Evolutionary conservation across 768 basidiomycete species (phyloP), one percentile per base, ranked within the genome.

Genomic region (Suillus paluster): DNA sequence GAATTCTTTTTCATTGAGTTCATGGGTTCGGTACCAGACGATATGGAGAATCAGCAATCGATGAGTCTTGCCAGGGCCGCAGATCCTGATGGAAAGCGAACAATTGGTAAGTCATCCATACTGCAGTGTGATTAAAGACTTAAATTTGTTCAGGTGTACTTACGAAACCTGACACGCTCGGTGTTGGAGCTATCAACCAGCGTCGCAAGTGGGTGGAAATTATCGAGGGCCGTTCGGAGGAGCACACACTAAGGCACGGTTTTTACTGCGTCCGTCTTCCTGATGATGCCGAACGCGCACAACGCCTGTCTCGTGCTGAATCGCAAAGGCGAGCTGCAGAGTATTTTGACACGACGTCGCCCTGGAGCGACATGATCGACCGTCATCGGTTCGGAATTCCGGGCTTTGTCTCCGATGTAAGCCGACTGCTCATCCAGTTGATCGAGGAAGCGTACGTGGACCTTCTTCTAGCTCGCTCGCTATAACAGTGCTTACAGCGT

Each of bases 201-300:
- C 81, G 75, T 17, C 50, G 75, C 36, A 48, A 41, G 33, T 90
- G 89, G 87, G 73, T 77, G n/a, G 75, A 80, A 1, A 76, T 86
- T 4, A 71, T 90, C 6, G 78, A 84, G 61, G 85, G 84, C 36
- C 77, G 76, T 45, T 36, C 38, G 34, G 41, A 34, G 15, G 27
- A 66, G 36, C 73, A 89, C 66, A 57, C 19, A 17, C 73, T 90
- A 61, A 78, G 67, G 41, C 85, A 85, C 57, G 83, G 89, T 8
- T 90, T 89, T 61, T 89, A 85, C 59, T 87, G 86, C 21, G 86
- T 89, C 33, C 86, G 86, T 46, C 84, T 88, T 10, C 86, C 86
- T 0, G 82, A 87, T 54, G 90, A 89, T 64, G 73, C 68, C 2
- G 81, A 88, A 60, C 83, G 90, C 1, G 62, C 67, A 15, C 65